Conservation (phyloP, 306 rosid genomes). For the Acacia acuminata region DNA sequence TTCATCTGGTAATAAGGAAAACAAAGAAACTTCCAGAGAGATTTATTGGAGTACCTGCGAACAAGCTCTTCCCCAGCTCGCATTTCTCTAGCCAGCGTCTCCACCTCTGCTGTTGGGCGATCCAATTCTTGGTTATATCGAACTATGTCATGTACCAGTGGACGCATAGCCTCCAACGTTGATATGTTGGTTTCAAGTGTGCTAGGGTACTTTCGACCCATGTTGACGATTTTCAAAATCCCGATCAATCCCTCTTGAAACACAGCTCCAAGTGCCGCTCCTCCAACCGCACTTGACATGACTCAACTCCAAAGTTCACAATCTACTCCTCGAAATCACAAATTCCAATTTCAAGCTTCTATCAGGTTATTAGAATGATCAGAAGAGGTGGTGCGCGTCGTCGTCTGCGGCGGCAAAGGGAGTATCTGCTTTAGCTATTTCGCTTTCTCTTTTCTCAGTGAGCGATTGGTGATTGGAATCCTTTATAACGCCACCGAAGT, state of each 20-base stretch:
- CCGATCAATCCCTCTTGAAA: conserved; percentile 4
- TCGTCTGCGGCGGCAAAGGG: background rate
- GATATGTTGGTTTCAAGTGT: conserved; percentile 14
- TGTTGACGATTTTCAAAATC: background rate
- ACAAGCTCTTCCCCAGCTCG: conserved; percentile 35
- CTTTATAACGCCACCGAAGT: background rate
- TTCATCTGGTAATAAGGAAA: conserved; percentile 26
- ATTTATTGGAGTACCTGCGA: conserved; percentile 25
- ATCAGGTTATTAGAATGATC: background rate
- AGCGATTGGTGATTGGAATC: background rate
- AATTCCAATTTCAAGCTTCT: background rate
- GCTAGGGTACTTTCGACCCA: background rate
- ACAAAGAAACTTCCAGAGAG: conserved; percentile 22
- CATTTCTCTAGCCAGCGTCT: conserved; percentile 13
- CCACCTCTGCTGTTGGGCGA: conserved; percentile 31
- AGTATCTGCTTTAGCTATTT: background rate
- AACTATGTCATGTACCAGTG: conserved; percentile 24
- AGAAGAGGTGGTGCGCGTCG: no score
- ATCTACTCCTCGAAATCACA: background rate
- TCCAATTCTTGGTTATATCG: conserved; percentile 11
- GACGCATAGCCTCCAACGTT: conserved; percentile 26
- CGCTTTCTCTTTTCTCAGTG: background rate
- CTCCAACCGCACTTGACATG: background rate
- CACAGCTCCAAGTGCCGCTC: conserved; percentile 23
- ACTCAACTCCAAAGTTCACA: background rate